phyloP scores from a whole-genome alignment of 768 basidiomycete genomes.

The Suillus paluster region DNA sequence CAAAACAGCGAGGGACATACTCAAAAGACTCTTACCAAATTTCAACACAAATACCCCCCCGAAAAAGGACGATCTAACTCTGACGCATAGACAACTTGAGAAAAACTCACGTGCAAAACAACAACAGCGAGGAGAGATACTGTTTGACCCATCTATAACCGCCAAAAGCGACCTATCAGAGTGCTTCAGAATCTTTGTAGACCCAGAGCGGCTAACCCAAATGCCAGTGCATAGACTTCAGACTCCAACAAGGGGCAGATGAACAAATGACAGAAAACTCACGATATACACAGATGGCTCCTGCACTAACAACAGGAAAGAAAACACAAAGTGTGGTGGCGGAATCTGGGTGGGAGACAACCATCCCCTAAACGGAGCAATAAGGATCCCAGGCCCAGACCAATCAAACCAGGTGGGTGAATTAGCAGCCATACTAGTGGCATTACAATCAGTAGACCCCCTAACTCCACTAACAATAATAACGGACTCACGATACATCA shows the following conservation, averaged over 20 bases:
- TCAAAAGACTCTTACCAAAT: background rate
- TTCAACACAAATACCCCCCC: background rate
- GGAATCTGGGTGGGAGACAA: conserved; percentile 21
- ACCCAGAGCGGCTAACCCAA: background rate
- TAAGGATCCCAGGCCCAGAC: conserved; percentile 11
- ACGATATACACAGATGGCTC: conserved; percentile 21
- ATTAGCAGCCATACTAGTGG: conserved; percentile 17
- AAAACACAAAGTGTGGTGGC: conserved; percentile 20
- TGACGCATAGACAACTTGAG: background rate
- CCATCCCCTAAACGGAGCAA: conserved; percentile 12
- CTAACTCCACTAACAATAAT: conserved; percentile 11
- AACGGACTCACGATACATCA: conserved; percentile 20
- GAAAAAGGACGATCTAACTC: background rate
- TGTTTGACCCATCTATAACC: background rate
- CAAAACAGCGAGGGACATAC: background rate
- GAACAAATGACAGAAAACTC: background rate
- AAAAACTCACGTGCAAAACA: background rate
- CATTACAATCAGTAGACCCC: background rate
- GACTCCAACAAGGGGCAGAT: no score
- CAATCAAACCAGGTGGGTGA: conserved; percentile 27
- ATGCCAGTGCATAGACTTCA: background rate
- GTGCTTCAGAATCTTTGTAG: background rate
- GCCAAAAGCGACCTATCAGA: background rate
- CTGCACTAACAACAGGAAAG: conserved; percentile 16
- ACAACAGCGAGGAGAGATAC: background rate